Conservation (phyloP, 208 protist species). For the Trypanosoma cruzi region DNA sequence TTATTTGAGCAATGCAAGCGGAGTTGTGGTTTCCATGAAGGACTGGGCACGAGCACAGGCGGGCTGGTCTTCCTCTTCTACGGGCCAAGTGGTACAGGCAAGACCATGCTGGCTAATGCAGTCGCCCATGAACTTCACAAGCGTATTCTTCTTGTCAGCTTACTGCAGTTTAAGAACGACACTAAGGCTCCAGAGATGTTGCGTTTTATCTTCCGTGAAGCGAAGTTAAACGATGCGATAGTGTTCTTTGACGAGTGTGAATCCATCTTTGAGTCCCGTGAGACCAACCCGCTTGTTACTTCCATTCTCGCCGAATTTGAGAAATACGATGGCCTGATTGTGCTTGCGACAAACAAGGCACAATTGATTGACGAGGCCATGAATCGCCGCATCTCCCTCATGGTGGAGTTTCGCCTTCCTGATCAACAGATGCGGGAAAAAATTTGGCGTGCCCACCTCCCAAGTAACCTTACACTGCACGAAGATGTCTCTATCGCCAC, state of each 20-base stretch:
- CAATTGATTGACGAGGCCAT: conserved; percentile 93
- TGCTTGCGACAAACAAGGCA: conserved; percentile 92
- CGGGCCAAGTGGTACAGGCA: conserved; percentile 91
- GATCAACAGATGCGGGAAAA: conserved; percentile 84
- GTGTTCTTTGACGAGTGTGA: conserved; percentile 96
- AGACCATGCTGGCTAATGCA: conserved; percentile 95
- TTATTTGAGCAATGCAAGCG: conserved; percentile 84
- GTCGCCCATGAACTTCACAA: conserved; percentile 89
- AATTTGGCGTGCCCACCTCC: conserved; percentile 88
- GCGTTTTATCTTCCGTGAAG: conserved; percentile 92
- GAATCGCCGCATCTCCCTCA: conserved; percentile 92
- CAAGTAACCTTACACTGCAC: conserved; percentile 42
- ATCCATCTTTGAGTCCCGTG: conserved; percentile 85
- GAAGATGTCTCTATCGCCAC: conserved; percentile 70
- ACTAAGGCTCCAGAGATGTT: conserved; percentile 72
- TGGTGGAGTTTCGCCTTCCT: conserved; percentile 90
- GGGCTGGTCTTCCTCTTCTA: conserved; percentile 93
- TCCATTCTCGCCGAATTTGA: conserved; percentile 93
- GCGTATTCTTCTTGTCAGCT: conserved; percentile 87
- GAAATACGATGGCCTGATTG: conserved; percentile 86
- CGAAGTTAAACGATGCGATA: conserved; percentile 90
- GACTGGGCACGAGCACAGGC: conserved; percentile 52
- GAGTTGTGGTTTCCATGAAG: conserved; percentile 76
- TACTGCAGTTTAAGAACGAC: conserved; percentile 78
- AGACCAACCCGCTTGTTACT: conserved; percentile 80